Evolutionary conservation across 371 early-diverging fungal genomes (phyloP).

Genomic region (Coemansia sp.): DNA sequence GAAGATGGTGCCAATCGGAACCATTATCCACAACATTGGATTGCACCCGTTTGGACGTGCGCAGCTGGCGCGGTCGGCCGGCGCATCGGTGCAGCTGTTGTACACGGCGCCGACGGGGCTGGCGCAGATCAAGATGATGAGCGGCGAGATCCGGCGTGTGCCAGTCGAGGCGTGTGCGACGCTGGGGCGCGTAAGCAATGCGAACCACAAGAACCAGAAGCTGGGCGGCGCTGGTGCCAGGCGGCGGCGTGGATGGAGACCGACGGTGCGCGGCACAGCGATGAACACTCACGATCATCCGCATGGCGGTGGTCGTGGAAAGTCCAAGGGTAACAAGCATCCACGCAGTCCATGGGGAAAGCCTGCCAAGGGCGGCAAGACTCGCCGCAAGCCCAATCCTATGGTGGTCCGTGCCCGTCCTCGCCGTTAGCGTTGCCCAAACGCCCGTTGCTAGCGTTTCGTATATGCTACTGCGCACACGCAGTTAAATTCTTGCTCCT

Average conservation of each 20-base stretch:
- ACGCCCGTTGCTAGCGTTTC: neutral
- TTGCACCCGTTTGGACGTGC: constrained; percentile 80
- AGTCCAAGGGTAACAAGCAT: constrained; percentile 56
- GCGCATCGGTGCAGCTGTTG: constrained; percentile 85
- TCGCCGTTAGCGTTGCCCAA: constrained; percentile 32
- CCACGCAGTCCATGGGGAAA: constrained; percentile 94
- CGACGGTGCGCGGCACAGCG: constrained; percentile 88
- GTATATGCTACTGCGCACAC: neutral
- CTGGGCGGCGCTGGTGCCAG: constrained; percentile 91
- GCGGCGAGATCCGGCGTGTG: constrained; percentile 89
- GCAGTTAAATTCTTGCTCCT: neutral
- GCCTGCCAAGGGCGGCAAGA: constrained; percentile 94
- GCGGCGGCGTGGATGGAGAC: constrained; percentile 84
- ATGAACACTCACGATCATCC: constrained; percentile 99
- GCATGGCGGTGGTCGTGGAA: constrained; percentile 94
- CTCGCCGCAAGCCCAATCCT: constrained; percentile 71
- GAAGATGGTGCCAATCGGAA: constrained; percentile 90
- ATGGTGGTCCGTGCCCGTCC: constrained; percentile 78
- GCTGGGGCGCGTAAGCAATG: constrained; percentile 90
- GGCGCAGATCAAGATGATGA: constrained; percentile 83
- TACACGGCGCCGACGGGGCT: constrained; percentile 74
- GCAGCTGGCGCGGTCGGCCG: constrained; percentile 84
- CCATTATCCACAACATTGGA: constrained; percentile 84
- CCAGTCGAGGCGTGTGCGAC: constrained; percentile 88
- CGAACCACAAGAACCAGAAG: constrained; percentile 84